Evolutionary conservation across 345 rosid genomes (phyloP), one percentile per base, ranked within the genome.

Genomic region (Capsella bursapastoris): DNA sequence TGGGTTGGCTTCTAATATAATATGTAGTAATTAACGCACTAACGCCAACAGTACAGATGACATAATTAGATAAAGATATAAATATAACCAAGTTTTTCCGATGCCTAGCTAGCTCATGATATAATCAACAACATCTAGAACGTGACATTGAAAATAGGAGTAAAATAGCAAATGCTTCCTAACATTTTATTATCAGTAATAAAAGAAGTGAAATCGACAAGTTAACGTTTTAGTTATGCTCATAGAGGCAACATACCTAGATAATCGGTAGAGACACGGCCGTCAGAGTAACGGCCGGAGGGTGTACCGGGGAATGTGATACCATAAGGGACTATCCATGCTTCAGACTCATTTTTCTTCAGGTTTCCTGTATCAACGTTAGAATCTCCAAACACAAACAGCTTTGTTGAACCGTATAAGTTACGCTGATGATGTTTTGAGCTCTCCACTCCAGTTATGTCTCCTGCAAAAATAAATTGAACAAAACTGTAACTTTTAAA

Each of bases 301-400:
- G 90, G 90, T 69, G 56, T 68, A 8, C 84, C 81, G 16, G 90
- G 90, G 66, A 79, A 83, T 51, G 82, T 83, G 74, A 74, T 66
- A 10, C 88, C 91, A 41, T 87, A 87, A 18, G 91, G 91, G 27
- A 56, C 5, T 41, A 63, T 74, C 91, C 91, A 87, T 0, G 88
- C 37, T 34, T 34, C 40, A 8, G 77, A 62, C 6, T 32, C 29
- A 15, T 74, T 34, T 14, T 22, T 74, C 2, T 28, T 11, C 34
- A 49, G 74, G 81, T 87, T 87, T n/a, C 90, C 87, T 1, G 88
- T 83, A 74, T 85, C 91, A 1, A 71, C 86, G 22, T 82, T 85
- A 1, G 91, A 87, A 73, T 85, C 86, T 32, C 91, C 91, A 29
- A 85, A 87, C 18, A 81, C 91, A 41, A 87, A 83, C 35, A 85